Conservation (phyloP, 2,329 filamentous ascomycete genomes). For the Scedosporium minutisporum region DNA sequence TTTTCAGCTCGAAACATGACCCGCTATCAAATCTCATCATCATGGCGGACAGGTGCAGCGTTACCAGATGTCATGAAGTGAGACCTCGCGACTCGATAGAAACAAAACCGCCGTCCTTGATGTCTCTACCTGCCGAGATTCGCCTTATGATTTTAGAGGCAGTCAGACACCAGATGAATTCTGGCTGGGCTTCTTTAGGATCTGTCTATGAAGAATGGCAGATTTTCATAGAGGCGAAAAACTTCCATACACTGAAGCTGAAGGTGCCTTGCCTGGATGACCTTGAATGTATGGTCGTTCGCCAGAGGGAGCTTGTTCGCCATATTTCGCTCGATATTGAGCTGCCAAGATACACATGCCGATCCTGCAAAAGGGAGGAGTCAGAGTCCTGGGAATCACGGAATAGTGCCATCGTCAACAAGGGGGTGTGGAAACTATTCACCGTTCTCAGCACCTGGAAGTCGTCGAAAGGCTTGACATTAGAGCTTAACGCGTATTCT, state of each 20-base stretch:
- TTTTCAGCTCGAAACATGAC: too few relatives aligned
- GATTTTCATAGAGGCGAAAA: neutral
- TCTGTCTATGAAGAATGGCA: neutral
- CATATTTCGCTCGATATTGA: neutral
- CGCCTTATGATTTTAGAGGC: slow-evolving; percentile 19
- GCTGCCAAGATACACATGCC: neutral
- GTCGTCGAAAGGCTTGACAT: slow-evolving; percentile 14
- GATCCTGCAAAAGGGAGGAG: neutral
- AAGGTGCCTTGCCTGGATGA: neutral
- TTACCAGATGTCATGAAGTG: neutral
- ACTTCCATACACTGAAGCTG: neutral
- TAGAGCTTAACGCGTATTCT: slow-evolving; percentile 24
- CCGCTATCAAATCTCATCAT: neutral
- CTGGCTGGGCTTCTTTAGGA: slow-evolving; percentile 21
- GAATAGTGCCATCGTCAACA: neutral
- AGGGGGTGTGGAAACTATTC: neutral
- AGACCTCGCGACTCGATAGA: neutral
- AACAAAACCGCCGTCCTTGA: slow-evolving; percentile 7
- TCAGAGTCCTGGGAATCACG: neutral
- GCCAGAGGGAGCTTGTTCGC: neutral
- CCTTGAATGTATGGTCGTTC: neutral
- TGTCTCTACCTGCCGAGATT: slow-evolving; percentile 19
- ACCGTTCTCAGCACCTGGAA: slow-evolving; percentile 7
- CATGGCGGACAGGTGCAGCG: neutral
- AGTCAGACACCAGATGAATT: slow-evolving; percentile 17